Conservation (phyloP, 1,284 basidiomycete genomes). For the Hymenochaete sp. region DNA sequence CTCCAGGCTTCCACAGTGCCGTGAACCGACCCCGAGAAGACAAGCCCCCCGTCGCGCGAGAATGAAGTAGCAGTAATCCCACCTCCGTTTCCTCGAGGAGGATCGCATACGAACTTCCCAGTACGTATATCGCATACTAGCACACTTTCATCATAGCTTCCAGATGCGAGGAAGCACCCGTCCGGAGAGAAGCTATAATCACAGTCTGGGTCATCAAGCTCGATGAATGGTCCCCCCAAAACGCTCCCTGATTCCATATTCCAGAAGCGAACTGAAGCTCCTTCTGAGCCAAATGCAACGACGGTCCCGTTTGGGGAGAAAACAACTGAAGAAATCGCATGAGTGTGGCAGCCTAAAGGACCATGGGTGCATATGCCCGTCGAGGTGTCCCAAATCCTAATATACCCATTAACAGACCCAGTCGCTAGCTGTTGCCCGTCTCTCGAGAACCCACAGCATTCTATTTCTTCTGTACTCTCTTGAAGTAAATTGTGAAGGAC, state of each 20-base stretch:
- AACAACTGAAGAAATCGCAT: background rate
- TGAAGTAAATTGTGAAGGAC: too few relatives aligned
- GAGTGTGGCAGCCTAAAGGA: background rate
- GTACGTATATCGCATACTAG: constrained; percentile 71
- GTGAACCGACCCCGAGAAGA: constrained; percentile 15
- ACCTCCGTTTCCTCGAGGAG: background rate
- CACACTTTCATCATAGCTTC: constrained; percentile 98
- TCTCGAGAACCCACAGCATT: too few relatives aligned
- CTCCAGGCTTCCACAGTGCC: constrained; percentile 12
- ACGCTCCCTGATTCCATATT: background rate
- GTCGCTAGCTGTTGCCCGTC: too few relatives aligned
- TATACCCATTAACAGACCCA: too few relatives aligned
- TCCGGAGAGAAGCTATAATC: constrained; percentile 6
- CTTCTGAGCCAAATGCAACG: background rate
- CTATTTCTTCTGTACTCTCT: too few relatives aligned
- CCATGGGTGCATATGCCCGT: too few relatives aligned
- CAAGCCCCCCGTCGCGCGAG: constrained; percentile 12
- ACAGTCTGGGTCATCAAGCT: background rate
- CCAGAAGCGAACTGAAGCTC: background rate
- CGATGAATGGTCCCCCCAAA: background rate
- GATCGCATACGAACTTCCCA: background rate
- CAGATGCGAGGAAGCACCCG: constrained; percentile 44
- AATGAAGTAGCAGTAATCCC: constrained; percentile 3
- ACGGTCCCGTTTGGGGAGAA: constrained; percentile 2
- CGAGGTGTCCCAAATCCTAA: too few relatives aligned